phyloP scores from a whole-genome alignment of 1,284 basidiomycete species.

The Volvariella surrecta region DNA sequence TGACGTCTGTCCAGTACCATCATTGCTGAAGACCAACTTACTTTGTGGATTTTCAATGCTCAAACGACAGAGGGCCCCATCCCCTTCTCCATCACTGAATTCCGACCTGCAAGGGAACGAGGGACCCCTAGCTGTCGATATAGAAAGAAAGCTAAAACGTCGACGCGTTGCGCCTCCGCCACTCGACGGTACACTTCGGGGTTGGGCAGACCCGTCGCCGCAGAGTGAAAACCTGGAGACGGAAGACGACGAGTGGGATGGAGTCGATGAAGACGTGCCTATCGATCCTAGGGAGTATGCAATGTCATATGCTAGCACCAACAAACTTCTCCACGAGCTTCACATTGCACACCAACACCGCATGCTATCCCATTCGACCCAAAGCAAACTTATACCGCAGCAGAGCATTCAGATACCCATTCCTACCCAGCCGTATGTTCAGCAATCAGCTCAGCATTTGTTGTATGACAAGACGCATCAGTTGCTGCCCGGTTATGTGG shows the following conservation, averaged over 20 bases:
- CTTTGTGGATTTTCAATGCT: slow-evolving; percentile 35
- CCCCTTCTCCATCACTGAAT: slow-evolving; percentile 35
- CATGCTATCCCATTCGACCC: slow-evolving; percentile 10
- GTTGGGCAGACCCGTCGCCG: slow-evolving; percentile 21
- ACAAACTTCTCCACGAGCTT: slow-evolving; percentile 56
- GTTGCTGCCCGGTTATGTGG: too few species aligned
- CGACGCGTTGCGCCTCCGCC: slow-evolving; percentile 37
- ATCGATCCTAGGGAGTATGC: slow-evolving; percentile 4
- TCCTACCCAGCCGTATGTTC: too few species aligned
- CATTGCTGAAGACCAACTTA: not conserved
- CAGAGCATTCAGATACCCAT: too few species aligned
- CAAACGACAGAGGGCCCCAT: slow-evolving; percentile 53
- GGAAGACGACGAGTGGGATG: slow-evolving; percentile 24
- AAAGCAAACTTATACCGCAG: too few species aligned
- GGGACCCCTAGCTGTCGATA: slow-evolving; percentile 18
- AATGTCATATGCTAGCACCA: slow-evolving; percentile 45
- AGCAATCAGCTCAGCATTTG: too few species aligned
- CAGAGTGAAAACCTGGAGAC: slow-evolving; percentile 20
- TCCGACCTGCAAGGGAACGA: slow-evolving; percentile 26
- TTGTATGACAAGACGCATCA: too few species aligned
- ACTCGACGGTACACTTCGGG: slow-evolving; percentile 34
- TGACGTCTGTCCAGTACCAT: too few species aligned
- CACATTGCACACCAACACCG: slow-evolving; percentile 60
- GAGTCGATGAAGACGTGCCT: slow-evolving; percentile 25
- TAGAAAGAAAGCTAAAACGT: slow-evolving; percentile 33